Base-by-base conservation (phyloP, 306 rosid species). In the Neltuma alba region DNA sequence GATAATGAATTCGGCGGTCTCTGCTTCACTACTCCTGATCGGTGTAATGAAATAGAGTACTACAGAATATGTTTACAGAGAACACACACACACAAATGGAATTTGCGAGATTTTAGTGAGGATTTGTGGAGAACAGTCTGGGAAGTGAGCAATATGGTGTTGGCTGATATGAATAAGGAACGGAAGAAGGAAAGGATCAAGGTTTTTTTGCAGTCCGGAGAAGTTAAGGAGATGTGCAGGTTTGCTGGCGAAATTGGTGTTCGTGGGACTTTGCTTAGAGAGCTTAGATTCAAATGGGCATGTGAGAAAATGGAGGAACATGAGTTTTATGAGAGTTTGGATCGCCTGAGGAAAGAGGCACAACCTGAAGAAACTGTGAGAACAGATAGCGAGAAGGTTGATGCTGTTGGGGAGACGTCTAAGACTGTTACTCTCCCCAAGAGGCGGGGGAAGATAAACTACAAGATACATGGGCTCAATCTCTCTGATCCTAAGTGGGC, bases 281-380 rank as follows among this genome's bases (percentile, higher is more conserved):
- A 94, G 85, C 82, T 94, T 57, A 88, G 97, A 79, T 92, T 90
- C 86, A 94, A 92, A 83, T 94, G 97, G 97, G 98, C 98, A 0
- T 84, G 92, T 0, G 97, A 94, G 78, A 88, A 89, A 82, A 89
- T 92, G 97, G 97, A 92, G 83, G 94, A 94, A 34, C 80, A 82
- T 16, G 97, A 94, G 20, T 92, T 92, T 76, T 88, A 88, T 34
- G 89, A 86, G 77, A 63, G 84, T 76, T 86, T 94, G 85, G 92
- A 91, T 83, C 76, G 70, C 18, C 36, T 92, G 21, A 86, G 76
- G 48, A 85, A 80, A 61, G 87, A 86, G 75, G 93, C 57, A 0
- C 64, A 60, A 30, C 58, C 83, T 3, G 62, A 76, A 57, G 88
- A 81, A 61, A 71, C 57, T 25, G 79, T 20, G 25, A 82, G 65